Percentiles rank a stretch among this genome's conserved stretches.
Conservation (phyloP, 345 rosid genomes). For the Anacardium occidentale region DNA sequence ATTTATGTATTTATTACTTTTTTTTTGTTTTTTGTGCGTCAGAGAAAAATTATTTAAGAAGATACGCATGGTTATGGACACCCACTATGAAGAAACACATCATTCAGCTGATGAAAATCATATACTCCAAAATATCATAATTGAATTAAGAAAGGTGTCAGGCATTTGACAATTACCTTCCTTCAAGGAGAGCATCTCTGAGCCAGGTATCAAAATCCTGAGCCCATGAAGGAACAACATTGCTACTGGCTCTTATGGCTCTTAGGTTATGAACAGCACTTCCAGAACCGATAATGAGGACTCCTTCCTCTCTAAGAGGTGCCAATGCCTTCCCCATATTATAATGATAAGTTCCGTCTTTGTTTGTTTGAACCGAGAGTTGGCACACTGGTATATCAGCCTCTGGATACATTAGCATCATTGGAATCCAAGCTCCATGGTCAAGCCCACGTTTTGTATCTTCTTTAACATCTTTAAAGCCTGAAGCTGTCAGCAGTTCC, state of each 20-base stretch:
- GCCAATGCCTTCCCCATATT: conserved; percentile 89
- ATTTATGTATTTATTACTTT: too few relatives aligned
- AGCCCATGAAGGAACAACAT: conserved; percentile 63
- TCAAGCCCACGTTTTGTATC: conserved; percentile 78
- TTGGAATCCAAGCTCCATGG: conserved; percentile 96
- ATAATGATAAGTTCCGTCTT: conserved; percentile 64
- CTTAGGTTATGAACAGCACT: conserved; percentile 75
- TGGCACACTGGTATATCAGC: conserved; percentile 81
- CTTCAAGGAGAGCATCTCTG: conserved; percentile 66
- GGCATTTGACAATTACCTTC: conserved; percentile 48
- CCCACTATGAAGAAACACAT: neutral
- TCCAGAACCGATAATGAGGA: conserved; percentile 87
- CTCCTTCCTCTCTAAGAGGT: conserved; percentile 78
- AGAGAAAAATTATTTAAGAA: too few relatives aligned
- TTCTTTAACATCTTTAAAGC: conserved; percentile 54
- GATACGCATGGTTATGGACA: too few relatives aligned
- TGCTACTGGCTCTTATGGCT: conserved; percentile 24
- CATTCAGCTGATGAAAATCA: neutral
- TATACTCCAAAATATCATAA: too few relatives aligned
- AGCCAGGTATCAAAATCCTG: conserved; percentile 81
- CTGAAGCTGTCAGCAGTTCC: conserved; percentile 54
- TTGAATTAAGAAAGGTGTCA: neutral
- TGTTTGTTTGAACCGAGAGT: conserved; percentile 66
- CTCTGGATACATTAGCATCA: conserved; percentile 96
- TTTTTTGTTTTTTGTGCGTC: too few relatives aligned